Evolutionary conservation across 495 filamentous ascomycete genomes (phyloP).

Genomic region (Astrothelium subdiscretum): DNA sequence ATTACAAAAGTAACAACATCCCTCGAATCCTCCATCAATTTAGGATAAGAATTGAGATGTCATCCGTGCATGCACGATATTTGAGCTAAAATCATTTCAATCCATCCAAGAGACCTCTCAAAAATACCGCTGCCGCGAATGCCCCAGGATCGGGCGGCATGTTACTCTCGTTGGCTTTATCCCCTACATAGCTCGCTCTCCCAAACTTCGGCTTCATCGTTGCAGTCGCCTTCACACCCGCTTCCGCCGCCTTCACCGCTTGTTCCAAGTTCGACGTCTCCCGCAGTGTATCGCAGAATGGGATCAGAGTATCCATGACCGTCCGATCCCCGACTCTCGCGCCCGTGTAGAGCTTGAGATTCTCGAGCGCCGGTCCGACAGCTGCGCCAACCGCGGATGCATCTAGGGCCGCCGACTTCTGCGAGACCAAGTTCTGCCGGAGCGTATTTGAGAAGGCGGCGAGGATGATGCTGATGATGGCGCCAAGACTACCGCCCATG

Average conservation of each 20-base stretch:
- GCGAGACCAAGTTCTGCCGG: slow-evolving; percentile 14
- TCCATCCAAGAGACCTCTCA: slow-evolving; percentile 36
- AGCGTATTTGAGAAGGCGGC: slow-evolving; percentile 42
- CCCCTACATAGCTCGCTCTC: slow-evolving; percentile 48
- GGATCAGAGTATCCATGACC: slow-evolving; percentile 48
- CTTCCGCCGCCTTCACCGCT: slow-evolving; percentile 40
- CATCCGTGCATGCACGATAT: too few species aligned
- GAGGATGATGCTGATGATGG: slow-evolving; percentile 49
- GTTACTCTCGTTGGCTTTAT: slow-evolving; percentile 28
- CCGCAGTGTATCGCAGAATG: slow-evolving; percentile 41
- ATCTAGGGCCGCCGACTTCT: neutral
- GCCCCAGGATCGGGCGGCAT: slow-evolving; percentile 49
- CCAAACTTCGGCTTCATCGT: slow-evolving; percentile 45
- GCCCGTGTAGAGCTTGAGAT: slow-evolving; percentile 30
- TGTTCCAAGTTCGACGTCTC: slow-evolving; percentile 33
- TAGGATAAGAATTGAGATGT: too few species aligned
- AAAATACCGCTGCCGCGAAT: slow-evolving; percentile 48
- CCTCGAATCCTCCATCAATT: too few species aligned
- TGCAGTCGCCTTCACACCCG: slow-evolving; percentile 42
- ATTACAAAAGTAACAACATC: too few species aligned
- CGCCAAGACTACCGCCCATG: slow-evolving; percentile 50
- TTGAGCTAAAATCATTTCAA: too few species aligned
- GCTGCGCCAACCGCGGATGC: slow-evolving; percentile 6
- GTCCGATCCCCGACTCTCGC: slow-evolving; percentile 31
- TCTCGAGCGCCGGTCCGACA: slow-evolving; percentile 26